Evolutionary conservation across 345 rosid species (phyloP).

Genomic region (Salix viminalis): DNA sequence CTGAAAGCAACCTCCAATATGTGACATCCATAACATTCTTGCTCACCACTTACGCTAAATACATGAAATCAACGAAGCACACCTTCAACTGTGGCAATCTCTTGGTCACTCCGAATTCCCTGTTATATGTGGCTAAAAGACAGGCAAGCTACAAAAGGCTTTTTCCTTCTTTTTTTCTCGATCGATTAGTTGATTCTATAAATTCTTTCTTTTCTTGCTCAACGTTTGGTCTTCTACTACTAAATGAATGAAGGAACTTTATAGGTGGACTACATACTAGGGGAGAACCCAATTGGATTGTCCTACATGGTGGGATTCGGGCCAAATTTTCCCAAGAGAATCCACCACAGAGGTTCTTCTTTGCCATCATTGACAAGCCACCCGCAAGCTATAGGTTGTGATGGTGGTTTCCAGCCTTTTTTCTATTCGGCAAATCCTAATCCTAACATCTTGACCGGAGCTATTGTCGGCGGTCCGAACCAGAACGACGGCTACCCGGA

Average conservation of each 20-base stretch:
- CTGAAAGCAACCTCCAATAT: slow-evolving; percentile 74
- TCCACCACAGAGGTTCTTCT: slow-evolving; percentile 87
- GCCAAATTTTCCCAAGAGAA: slow-evolving; percentile 53
- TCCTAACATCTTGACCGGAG: slow-evolving; percentile 70
- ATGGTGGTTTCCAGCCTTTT: slow-evolving; percentile 59
- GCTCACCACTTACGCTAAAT: slow-evolving; percentile 81
- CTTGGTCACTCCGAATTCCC: slow-evolving; percentile 45
- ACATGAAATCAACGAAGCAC: slow-evolving; percentile 55
- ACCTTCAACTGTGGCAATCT: slow-evolving; percentile 67
- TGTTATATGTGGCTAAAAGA: slow-evolving; percentile 54
- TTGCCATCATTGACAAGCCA: slow-evolving; percentile 52
- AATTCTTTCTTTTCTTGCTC: no score
- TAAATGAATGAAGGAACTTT: no score
- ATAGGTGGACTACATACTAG: slow-evolving; percentile 75
- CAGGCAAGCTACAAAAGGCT: slow-evolving; percentile 35
- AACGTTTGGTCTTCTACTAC: no score
- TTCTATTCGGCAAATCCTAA: slow-evolving; percentile 55
- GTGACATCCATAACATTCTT: slow-evolving; percentile 77
- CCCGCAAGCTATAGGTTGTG: slow-evolving; percentile 53
- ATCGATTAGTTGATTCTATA: neutral
- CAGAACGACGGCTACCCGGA: slow-evolving; percentile 64
- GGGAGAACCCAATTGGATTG: slow-evolving; percentile 66
- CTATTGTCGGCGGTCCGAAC: slow-evolving; percentile 81
- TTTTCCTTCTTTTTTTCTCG: neutral
- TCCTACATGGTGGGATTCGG: slow-evolving; percentile 95